Conservation (phyloP, 345 rosid species). For the Eucalyptus melliodora region DNA sequence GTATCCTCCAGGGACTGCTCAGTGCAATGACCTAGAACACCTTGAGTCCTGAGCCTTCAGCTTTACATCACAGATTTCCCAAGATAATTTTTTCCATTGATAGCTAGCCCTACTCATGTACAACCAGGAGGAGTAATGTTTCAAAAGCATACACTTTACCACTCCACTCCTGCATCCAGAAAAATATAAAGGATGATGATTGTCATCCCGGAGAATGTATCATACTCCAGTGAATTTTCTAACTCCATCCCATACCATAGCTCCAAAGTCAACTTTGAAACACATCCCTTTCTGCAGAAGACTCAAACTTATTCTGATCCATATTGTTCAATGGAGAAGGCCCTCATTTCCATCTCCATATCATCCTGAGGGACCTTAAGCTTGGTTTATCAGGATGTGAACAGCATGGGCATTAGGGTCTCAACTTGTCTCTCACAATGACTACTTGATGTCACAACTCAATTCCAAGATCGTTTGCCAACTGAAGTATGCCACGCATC, state of each 20-base stretch:
- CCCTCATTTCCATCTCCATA: not conserved
- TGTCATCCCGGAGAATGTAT: not conserved
- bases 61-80: not conserved
- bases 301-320: not conserved
- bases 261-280: not conserved
- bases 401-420: not conserved
- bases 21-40: not conserved
- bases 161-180: not conserved
- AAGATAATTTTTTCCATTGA: not conserved
- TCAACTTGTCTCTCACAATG: not conserved
- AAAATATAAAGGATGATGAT: not conserved
- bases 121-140: not conserved
- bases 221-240: not conserved
- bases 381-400: not conserved
- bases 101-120: not conserved
- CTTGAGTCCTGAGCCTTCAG: not conserved
- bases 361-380: not conserved
- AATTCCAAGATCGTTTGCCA: slow-evolving; percentile 54
- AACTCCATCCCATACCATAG: not conserved
- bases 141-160: not conserved
- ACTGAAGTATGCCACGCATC: slow-evolving; percentile 93
- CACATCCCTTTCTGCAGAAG: not conserved
- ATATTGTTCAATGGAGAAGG: not conserved
- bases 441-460: slow-evolving; percentile 1
- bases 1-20: not conserved